Conservation (phyloP, 148 eudicot species). For the Camellia sinensis region DNA sequence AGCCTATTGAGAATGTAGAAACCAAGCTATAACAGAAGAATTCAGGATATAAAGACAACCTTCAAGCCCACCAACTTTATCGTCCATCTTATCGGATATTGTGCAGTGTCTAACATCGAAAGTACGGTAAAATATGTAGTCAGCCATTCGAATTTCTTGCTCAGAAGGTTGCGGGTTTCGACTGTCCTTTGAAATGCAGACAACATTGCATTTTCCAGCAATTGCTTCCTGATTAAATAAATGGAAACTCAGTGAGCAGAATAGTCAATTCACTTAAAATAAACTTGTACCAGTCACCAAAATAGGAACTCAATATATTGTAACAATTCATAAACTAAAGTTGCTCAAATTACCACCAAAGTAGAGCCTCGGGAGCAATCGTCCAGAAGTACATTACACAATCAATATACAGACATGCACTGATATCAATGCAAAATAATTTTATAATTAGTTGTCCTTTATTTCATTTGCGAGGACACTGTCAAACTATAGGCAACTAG, state of each 20-base stretch:
- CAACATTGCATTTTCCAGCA: conserved; percentile 70
- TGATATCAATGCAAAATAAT: neutral
- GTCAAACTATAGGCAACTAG: neutral
- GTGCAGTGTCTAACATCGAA: conserved; percentile 53
- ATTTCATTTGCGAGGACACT: neutral
- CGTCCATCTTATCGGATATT: conserved; percentile 58
- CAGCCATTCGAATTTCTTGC: conserved; percentile 55
- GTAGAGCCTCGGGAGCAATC: neutral
- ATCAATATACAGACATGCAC: neutral
- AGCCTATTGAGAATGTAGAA: conserved; percentile 18
- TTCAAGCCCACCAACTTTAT: conserved; percentile 42
- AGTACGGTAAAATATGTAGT: conserved; percentile 69
- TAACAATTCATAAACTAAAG: neutral
- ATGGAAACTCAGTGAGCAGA: conserved; percentile 29
- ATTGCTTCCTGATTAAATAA: conserved; percentile 61
- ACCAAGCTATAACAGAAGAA: conserved; percentile 9
- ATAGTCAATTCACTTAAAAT: neutral
- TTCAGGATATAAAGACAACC: conserved; percentile 36
- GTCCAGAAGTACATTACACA: conserved; percentile 6
- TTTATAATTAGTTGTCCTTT: neutral
- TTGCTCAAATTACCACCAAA: neutral
- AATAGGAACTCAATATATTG: neutral
- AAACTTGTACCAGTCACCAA: neutral
- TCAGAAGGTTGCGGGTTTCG: conserved; percentile 65
- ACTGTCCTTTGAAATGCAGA: conserved; percentile 66